Evolutionary conservation across 805 yeast species (phyloP), one percentile per base, ranked within the genome.

Genomic region (Cyberlindnera lachancei): DNA sequence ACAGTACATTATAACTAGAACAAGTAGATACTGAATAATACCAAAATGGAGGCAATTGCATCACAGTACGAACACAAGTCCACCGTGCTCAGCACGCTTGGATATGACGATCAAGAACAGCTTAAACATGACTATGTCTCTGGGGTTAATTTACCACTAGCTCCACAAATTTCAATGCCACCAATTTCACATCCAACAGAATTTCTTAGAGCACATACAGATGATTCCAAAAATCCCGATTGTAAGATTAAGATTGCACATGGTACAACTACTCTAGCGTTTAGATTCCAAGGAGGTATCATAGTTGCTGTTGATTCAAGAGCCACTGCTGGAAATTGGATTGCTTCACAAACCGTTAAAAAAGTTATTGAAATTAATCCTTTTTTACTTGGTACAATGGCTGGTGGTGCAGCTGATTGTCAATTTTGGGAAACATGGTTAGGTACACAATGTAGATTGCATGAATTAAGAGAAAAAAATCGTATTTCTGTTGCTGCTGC

Each of bases 351-450:
- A 58, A 87, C 96, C 3, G 98, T 92, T 42, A 90, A 90, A 62
- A 92, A 92, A 61, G 98, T 92, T 35, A 87, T 92, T 51, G 90
- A 90, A 60, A 92, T 92, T 63, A 92, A 92, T 60, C 96, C 96
- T 33, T 82, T 84, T 58, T 63, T 92, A 43, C 70, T 92, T 49
- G 98, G 98, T 44, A 92, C 98, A 15, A 79, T 92, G 96, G 98
- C 98, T 21, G 98, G 98, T 63, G 97, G 97, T 66, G 98, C 98
- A 30, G 97, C 97, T 20, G 98, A 92, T 63, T 92, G 98, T 69
- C 98, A 92, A 60, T 92, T 70, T 62, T 92, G 98, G 98, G 97
- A 92, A 64, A 85, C 96, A 23, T 92, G 97, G 97, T 71, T 92
- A 39, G 98, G 98, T 41, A 68, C 95, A 13, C 96, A 92, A 63